A percentile compares a stretch with the other conserved stretches of the same genome.
phyloP scores from a whole-genome alignment of 768 basidiomycete species.

The Cystofilobasidium capitatum region DNA sequence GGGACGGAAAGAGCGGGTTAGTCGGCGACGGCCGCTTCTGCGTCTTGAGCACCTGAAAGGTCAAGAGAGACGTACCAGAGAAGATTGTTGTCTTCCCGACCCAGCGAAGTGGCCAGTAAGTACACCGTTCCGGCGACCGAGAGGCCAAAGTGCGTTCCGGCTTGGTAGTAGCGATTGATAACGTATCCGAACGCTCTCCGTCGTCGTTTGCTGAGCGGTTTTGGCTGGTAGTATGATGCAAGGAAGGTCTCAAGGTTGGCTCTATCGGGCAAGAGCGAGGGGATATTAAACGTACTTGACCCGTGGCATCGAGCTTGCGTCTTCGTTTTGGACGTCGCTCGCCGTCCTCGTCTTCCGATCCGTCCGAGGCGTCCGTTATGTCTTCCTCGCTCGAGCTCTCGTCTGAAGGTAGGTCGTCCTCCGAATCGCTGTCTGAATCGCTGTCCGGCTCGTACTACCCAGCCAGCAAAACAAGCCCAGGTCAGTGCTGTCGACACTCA shows the following conservation, averaged over 20 bases:
- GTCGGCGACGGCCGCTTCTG: not conserved
- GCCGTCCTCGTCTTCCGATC: conserved; percentile 31
- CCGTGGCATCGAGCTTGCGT: conserved; percentile 17
- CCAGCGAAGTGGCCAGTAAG: conserved; percentile 77
- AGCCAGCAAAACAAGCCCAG: conserved; percentile 34
- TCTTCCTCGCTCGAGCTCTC: conserved; percentile 36
- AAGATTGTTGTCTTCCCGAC: conserved; percentile 84
- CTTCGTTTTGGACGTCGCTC: conserved; percentile 15
- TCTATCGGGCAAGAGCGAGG: not conserved
- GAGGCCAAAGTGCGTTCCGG: conserved; percentile 79
- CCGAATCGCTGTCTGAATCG: conserved; percentile 46
- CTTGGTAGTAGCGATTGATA: conserved; percentile 70
- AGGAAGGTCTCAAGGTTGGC: conserved; percentile 6
- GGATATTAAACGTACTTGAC: conserved; percentile 3
- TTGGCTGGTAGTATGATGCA: conserved; percentile 15
- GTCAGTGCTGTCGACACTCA: conserved; percentile 54
- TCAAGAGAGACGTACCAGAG: conserved; percentile 57
- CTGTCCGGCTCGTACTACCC: conserved; percentile 51
- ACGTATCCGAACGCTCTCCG: conserved; percentile 2
- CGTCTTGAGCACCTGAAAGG: not conserved
- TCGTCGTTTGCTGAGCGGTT: conserved; percentile 16
- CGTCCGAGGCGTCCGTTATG: conserved; percentile 19
- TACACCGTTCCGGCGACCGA: conserved; percentile 83
- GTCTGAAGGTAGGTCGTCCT: conserved; percentile 32
- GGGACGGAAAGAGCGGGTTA: not conserved